A percentile compares a stretch with the other conserved stretches of the same genome.
Evolutionary conservation across 306 rosid species (phyloP).

Genomic region (Cercis canadensis): DNA sequence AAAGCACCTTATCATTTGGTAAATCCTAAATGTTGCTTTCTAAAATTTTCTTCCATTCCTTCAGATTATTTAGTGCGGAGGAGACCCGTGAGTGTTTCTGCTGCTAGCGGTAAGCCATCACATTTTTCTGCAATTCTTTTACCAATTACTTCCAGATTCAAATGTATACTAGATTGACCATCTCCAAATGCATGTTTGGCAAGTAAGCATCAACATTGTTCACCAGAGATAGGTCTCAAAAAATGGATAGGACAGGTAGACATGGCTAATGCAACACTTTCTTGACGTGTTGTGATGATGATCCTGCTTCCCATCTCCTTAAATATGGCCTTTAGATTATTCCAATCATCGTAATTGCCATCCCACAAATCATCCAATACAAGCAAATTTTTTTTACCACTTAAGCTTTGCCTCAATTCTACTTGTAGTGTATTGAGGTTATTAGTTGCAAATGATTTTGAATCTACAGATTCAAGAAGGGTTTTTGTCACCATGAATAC

Average conservation of each 20-base stretch:
- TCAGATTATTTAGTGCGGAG: slow-evolving; percentile 34
- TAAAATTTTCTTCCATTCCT: slow-evolving; percentile 45
- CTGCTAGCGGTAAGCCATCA: slow-evolving; percentile 57
- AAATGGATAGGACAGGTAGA: slow-evolving; percentile 35
- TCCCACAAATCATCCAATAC: slow-evolving; percentile 56
- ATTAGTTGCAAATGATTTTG: slow-evolving; percentile 18
- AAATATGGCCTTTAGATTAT: slow-evolving; percentile 31
- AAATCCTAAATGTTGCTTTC: slow-evolving; percentile 47
- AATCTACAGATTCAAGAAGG: slow-evolving; percentile 37
- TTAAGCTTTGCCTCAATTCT: slow-evolving; percentile 37
- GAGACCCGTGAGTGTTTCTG: slow-evolving; percentile 41
- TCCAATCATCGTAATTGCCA: slow-evolving; percentile 47
- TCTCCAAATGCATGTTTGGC: slow-evolving; percentile 38
- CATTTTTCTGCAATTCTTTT: slow-evolving; percentile 44
- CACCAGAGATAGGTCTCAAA: slow-evolving; percentile 25
- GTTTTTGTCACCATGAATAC: slow-evolving; percentile 39
- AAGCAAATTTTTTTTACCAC: slow-evolving; percentile 41
- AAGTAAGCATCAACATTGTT: slow-evolving; percentile 44
- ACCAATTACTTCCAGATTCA: slow-evolving; percentile 43
- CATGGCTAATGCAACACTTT: slow-evolving; percentile 43
- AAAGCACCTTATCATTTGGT: slow-evolving; percentile 44
- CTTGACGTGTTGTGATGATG: slow-evolving; percentile 40
- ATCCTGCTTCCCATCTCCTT: slow-evolving; percentile 41
- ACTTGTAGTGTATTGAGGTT: slow-evolving; percentile 46
- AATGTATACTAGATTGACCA: not conserved